Percentiles rank a stretch among this genome's conserved stretches.
These are phyloP conservation scores for Triticum turgidum DNA, from an alignment of 176 grass and related monocot genomes.

Conservation along the genomic window DNA sequence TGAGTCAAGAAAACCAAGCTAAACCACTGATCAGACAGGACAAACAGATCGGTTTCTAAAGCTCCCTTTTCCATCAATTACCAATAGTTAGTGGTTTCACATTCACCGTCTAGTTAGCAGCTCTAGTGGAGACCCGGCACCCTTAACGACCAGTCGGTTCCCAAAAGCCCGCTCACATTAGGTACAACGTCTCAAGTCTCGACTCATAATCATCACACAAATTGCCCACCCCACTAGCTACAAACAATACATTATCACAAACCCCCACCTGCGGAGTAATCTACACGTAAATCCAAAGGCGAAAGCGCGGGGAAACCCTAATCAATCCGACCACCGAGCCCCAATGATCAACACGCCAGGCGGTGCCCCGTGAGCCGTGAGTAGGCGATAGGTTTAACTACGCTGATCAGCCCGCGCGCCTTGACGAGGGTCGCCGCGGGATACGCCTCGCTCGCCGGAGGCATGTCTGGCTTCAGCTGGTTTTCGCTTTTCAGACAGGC, in stretches of 20 bases:
- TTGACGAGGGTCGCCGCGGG: not conserved
- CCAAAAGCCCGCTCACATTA: constrained; percentile 38
- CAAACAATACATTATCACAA: not conserved
- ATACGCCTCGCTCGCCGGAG: constrained; percentile 4
- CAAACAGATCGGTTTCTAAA: not conserved
- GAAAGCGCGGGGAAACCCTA: constrained; percentile 16
- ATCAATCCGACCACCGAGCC: constrained; percentile 11
- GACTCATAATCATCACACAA: constrained; percentile 12
- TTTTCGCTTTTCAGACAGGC: constrained; percentile 26
- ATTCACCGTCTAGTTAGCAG: not conserved
- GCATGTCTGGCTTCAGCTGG: constrained; percentile 8
- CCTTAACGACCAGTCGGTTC: constrained; percentile 20
- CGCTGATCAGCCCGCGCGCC: not conserved
- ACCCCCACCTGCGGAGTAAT: not conserved
- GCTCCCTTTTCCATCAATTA: not conserved
- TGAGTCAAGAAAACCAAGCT: not conserved
- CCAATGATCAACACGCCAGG: not conserved
- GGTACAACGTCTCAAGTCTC: constrained; percentile 28
- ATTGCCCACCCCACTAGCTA: constrained; percentile 33
- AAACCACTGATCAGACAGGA: not conserved
- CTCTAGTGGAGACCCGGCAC: no score
- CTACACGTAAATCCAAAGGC: constrained; percentile 14
- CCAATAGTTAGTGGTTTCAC: constrained; percentile 26
- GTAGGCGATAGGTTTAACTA: constrained; percentile 29
- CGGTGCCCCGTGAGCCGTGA: constrained; percentile 16